A percentile compares a stretch with the other conserved stretches of the same genome.
Conservation (phyloP, 306 rosid genomes). For the Lablab purpureus region DNA sequence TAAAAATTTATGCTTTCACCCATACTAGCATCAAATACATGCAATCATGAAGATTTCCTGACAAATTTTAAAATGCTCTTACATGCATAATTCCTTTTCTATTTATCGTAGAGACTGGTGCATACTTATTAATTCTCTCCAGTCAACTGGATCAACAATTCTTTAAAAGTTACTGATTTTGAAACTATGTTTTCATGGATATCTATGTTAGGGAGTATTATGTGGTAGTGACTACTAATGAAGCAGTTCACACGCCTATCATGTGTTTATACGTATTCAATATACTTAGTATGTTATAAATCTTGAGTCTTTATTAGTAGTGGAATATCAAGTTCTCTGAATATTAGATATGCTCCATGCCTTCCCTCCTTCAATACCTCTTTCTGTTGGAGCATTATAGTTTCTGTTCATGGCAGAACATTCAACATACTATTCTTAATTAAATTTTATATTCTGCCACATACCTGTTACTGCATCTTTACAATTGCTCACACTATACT, state of each 20-base stretch:
- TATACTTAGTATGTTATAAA: neutral
- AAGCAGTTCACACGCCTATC: conserved; percentile 14
- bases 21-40: conserved; percentile 15
- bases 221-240: neutral
- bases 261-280: conserved; percentile 9
- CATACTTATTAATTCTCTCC: neutral
- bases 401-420: conserved; percentile 2
- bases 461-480: conserved; percentile 16
- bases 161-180: conserved; percentile 16
- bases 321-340: conserved; percentile 29
- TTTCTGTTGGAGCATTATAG: neutral
- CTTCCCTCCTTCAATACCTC: neutral
- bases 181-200: conserved; percentile 26
- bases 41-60: conserved; percentile 22
- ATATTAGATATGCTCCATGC: conserved; percentile 31
- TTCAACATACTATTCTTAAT: neutral
- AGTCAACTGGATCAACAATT: neutral
- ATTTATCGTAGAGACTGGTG: neutral
- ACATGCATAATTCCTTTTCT: conserved; percentile 6
- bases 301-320: conserved; percentile 5
- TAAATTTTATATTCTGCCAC: neutral
- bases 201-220: conserved; percentile 12
- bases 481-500: conserved; percentile 5
- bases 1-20: conserved; percentile 34
- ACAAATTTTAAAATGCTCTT: neutral